phyloP scores from a whole-genome alignment of 495 filamentous ascomycete genomes.

The Rhypophila decipiens region DNA sequence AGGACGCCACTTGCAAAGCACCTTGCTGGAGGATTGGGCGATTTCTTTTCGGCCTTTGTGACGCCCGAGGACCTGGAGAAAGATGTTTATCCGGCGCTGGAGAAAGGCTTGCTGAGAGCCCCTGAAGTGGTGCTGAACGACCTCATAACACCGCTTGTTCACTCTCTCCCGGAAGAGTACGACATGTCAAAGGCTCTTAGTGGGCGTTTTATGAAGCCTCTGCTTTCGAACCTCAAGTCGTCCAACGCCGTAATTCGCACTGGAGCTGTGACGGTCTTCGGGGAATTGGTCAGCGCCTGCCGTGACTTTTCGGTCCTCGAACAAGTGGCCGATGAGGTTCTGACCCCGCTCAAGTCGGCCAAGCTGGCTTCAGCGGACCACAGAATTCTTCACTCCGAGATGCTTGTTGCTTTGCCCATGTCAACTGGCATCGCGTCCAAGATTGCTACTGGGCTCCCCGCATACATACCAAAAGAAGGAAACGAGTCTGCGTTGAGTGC shows the following conservation, averaged over 20 bases:
- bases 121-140: conserved; percentile 83
- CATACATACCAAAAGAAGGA: conserved; percentile 67
- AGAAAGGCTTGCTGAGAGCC: conserved; percentile 80
- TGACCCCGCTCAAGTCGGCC: conserved; percentile 67
- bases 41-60: conserved; percentile 78
- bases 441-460: conserved; percentile 57
- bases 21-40: conserved; percentile 63
- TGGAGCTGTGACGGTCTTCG: conserved; percentile 68
- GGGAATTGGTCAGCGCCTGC: conserved; percentile 52
- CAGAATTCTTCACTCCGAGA: conserved; percentile 69
- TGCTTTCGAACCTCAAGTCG: conserved; percentile 84
- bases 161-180: conserved; percentile 57
- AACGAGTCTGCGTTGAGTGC: conserved; percentile 75
- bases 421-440: conserved; percentile 54
- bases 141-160: conserved; percentile 62
- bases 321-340: conserved; percentile 68
- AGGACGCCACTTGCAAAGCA: conserved; percentile 63
- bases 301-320: conserved; percentile 49
- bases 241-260: conserved; percentile 70
- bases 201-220: conserved; percentile 68
- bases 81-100: conserved; percentile 72
- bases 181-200: conserved; percentile 71
- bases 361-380: conserved; percentile 81
- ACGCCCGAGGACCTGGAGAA: conserved; percentile 65
- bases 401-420: conserved; percentile 57